Base-by-base conservation (phyloP, 2,329 filamentous ascomycete genomes). In the Alternaria sp. region DNA sequence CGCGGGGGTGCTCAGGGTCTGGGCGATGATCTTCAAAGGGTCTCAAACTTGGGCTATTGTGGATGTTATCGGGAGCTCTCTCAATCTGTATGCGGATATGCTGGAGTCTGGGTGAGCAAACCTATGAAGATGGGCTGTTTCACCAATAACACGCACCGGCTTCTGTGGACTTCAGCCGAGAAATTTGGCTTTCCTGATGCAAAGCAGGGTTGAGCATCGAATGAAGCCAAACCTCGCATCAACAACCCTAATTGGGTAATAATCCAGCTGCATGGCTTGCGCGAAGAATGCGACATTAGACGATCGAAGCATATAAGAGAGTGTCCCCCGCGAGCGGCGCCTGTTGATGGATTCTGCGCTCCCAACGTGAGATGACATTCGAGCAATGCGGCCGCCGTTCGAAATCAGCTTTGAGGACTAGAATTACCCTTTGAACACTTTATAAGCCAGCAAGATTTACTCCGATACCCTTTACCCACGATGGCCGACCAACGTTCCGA, bases 1-100 rank as follows among this genome's bases (percentile, higher is more conserved):
- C 49, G 79, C 80, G 3, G 79, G 79, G 10, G 79, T 82, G 21
- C 67, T 82, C 26, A 72, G 79, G 57, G 80, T 82, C 1, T 82
- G 81, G 80, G 80, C 79, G 4, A 78, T 77, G 32, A 79, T 82
- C 21, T 82, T 82, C 64, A 78, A 76, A 57, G 80, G 80, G 15
- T 79, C 79, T 26, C 79, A 80, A 50, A 81, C 79, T n/a, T 83
- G 81, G 81, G 78, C 80, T 3, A 79, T 83, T 57, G 75, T 83
- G 8, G 78, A 80, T 60, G 71, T 81, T 1, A 82, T 83, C 62
- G 81, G 81, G 1, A 77, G 72, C 43, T 74, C 79, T 23, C 64
- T 82, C n/a, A 79, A 81, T 54, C 69, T 81, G 11, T 81, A 81
- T 61, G 80, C 80, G 3, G 77, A 81, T 64, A 81, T 81, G 71